Conservation (phyloP, 257 asterid species). For the Nyctanthes arbortristis region DNA sequence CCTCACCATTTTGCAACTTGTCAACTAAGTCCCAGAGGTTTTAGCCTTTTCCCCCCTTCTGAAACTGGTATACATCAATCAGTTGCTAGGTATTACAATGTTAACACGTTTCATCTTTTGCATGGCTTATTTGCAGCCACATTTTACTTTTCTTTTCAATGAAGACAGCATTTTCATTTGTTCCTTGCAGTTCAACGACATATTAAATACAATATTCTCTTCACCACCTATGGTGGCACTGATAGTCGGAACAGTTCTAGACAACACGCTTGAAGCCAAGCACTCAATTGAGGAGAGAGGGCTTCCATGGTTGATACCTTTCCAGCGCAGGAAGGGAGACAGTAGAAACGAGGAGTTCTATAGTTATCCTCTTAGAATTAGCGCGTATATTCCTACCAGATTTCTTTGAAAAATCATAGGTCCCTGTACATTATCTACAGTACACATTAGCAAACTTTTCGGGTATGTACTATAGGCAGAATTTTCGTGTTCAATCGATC, state of each 20-base stretch:
- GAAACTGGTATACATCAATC: too few relatives aligned
- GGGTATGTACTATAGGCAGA: slow-evolving; percentile 20
- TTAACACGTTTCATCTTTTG: too few relatives aligned
- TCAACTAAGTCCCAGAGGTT: too few relatives aligned
- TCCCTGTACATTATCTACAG: slow-evolving; percentile 34
- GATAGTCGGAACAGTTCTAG: slow-evolving; percentile 62
- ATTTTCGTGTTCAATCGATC: not conserved
- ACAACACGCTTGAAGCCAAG: slow-evolving; percentile 80
- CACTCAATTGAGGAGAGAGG: slow-evolving; percentile 69
- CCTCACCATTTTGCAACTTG: too few relatives aligned
- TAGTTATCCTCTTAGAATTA: slow-evolving; percentile 74
- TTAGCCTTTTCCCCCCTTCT: too few relatives aligned
- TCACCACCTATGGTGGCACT: slow-evolving; percentile 87
- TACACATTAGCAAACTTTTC: slow-evolving; percentile 10
- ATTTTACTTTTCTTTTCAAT: not conserved
- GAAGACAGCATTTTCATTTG: not conserved
- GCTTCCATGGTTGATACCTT: slow-evolving; percentile 77
- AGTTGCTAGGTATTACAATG: too few relatives aligned
- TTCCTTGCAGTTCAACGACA: slow-evolving; percentile 76
- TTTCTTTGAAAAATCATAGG: slow-evolving; percentile 46
- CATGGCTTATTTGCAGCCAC: too few relatives aligned
- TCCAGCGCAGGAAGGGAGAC: slow-evolving; percentile 79
- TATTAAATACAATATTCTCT: slow-evolving; percentile 80
- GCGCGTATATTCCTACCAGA: slow-evolving; percentile 73
- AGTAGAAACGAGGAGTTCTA: slow-evolving; percentile 87